Evolutionary conservation across 176 grass and related monocot species (phyloP), one percentile per base, ranked within the genome.

Genomic region (Urochloa ruziziensis): DNA sequence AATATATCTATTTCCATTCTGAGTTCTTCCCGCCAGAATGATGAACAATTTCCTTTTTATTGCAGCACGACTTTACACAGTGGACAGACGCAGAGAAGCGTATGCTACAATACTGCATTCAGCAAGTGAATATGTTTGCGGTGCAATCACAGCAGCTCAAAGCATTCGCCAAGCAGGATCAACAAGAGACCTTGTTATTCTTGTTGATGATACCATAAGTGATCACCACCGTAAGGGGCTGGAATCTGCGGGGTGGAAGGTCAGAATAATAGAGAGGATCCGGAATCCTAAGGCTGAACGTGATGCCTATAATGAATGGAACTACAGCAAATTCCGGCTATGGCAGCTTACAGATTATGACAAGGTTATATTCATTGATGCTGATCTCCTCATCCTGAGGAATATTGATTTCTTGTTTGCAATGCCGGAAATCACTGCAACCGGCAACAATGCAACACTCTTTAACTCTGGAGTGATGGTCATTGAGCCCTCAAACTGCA

Each of bases 401-500:
- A 98, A 95, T 47, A 88, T 95, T 25, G 96, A 98, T 64, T 98
- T 98, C 67, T 67, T 98, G 16, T 95, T 98, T 80, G 65, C 96
- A 5, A 93, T 93, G 91, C 96, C 95, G 6, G 92, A 97, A 83
- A 94, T 97, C 48, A 93, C 81, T 57, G 95, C 95, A 21, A 93
- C 86, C 0, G 95, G 95, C 43, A 97, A 97, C 77, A 89, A 97
- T 24, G 95, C 86, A 2, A 97, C 95, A 9, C 89, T 97, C 12
- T 97, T 97, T 89, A 97, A 97, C 80, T 97, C 95, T 10, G 95
- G 95, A 13, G 95, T 97, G 58, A 97, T 97, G 95, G 92, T 97
- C 24, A 67, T 97, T 1, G 95, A 97, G 15, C 92, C 95, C 19
- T 97, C 92, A 25, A 97, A 94, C 73, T 97, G 92, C 90, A 97